A percentile compares a stretch with the other conserved stretches of the same genome.
These are phyloP conservation scores for Debaryomyces subglobosus DNA, from an alignment of 1,139 yeast species.

Conservation along the genomic window DNA sequence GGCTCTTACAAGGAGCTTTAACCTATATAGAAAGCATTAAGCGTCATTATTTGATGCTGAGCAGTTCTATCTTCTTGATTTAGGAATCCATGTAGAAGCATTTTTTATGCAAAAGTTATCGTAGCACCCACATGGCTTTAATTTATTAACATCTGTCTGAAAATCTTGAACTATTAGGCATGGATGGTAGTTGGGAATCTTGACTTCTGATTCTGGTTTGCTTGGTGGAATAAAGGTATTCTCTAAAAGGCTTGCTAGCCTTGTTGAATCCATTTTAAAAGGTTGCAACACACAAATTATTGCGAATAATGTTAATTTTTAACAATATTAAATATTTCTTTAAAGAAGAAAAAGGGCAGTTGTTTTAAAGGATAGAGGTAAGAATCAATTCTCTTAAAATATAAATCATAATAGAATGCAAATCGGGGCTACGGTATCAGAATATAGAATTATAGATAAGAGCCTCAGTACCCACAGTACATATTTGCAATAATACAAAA, in stretches of 20 bases:
- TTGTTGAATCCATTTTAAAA: slow-evolving; percentile 33
- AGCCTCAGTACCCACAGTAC: not conserved
- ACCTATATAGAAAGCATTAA: too few species aligned
- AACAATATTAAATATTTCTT: not conserved
- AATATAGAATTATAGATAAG: not conserved
- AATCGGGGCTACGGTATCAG: not conserved
- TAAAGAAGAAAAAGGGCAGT: not conserved
- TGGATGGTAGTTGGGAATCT: slow-evolving; percentile 46
- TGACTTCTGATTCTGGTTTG: slow-evolving; percentile 13
- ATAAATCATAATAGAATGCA: not conserved
- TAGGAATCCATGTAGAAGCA: slow-evolving; percentile 48
- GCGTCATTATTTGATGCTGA: not conserved
- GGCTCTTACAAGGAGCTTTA: too few species aligned
- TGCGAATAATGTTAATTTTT: not conserved
- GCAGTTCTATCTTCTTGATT: slow-evolving; percentile 16
- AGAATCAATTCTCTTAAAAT: not conserved
- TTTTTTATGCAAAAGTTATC: slow-evolving; percentile 47
- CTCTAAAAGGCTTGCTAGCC: slow-evolving; percentile 29
- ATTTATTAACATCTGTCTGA: slow-evolving; percentile 42
- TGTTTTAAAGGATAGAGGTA: not conserved
- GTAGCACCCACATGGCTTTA: slow-evolving; percentile 49
- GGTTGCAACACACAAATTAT: not conserved
- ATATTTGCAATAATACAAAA: not conserved
- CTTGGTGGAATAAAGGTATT: slow-evolving; percentile 41
- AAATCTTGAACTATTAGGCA: slow-evolving; percentile 49